Evolutionary conservation across 2,329 filamentous ascomycete genomes (phyloP).

Genomic region (Neonectria neomacrospora): DNA sequence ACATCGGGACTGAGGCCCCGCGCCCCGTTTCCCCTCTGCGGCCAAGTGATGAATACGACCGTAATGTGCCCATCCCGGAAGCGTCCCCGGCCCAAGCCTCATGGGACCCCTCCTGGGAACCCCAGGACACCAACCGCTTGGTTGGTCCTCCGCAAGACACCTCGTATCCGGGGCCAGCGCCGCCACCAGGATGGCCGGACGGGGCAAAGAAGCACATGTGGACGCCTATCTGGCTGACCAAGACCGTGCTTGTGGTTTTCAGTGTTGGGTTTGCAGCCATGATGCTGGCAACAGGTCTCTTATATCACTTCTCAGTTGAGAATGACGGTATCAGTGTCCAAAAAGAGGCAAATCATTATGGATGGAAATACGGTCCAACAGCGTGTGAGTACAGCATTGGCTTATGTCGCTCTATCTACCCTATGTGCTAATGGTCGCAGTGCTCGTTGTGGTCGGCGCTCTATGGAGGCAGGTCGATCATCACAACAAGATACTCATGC

Average conservation of each 20-base stretch:
- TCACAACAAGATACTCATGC: constrained; percentile 40
- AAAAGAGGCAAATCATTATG: constrained; percentile 36
- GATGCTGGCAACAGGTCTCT: constrained; percentile 33
- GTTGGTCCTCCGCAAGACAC: constrained; percentile 9
- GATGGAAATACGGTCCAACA: constrained; percentile 41
- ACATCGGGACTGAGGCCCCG: constrained; percentile 12
- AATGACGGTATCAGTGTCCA: constrained; percentile 36
- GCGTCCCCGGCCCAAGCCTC: constrained; percentile 9
- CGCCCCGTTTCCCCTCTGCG: constrained; percentile 19
- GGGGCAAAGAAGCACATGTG: constrained; percentile 32
- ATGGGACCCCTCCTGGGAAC: background rate
- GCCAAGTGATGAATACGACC: constrained; percentile 27
- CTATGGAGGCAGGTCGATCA: constrained; percentile 49
- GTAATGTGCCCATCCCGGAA: constrained; percentile 6
- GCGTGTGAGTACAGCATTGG: constrained; percentile 29
- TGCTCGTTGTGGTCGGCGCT: constrained; percentile 43
- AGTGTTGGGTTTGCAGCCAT: constrained; percentile 34
- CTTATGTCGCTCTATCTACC: background rate
- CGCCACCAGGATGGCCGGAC: constrained; percentile 15
- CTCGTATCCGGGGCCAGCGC: constrained; percentile 5
- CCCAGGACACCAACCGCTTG: constrained; percentile 17
- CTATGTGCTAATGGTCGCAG: constrained; percentile 11
- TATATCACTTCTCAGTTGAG: constrained; percentile 36
- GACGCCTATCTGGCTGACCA: constrained; percentile 37
- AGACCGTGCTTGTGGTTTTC: constrained; percentile 33